Evolutionary conservation across 1,284 basidiomycete species (phyloP).

Genomic region (Sparassis latifolia): DNA sequence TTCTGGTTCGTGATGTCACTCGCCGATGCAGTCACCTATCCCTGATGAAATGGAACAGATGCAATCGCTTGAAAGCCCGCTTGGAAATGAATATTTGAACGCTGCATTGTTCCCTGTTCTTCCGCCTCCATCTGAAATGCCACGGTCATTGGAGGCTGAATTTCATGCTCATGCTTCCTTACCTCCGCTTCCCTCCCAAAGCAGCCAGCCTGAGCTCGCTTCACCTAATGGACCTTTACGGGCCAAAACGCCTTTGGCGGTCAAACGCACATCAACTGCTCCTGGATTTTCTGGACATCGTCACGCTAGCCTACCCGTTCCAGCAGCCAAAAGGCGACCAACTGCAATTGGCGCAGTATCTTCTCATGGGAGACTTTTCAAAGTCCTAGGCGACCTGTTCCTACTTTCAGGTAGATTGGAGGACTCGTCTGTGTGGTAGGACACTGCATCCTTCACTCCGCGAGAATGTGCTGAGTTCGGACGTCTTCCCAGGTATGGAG

Average conservation of each 20-base stretch:
- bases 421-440: constrained; percentile 77
- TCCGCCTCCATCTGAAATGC: constrained; percentile 54
- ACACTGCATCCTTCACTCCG: neutral
- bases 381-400: constrained; percentile 86
- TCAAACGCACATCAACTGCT: constrained; percentile 51
- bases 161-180: constrained; percentile 33
- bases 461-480: constrained; percentile 1
- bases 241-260: constrained; percentile 31
- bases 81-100: constrained; percentile 74
- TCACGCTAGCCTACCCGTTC: constrained; percentile 39
- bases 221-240: constrained; percentile 31
- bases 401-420: constrained; percentile 74
- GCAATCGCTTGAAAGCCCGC: constrained; percentile 58
- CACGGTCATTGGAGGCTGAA: constrained; percentile 43
- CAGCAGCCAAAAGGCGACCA: constrained; percentile 49
- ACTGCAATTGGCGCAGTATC: constrained; percentile 62
- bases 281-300: constrained; percentile 30
- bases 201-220: constrained; percentile 53
- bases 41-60: constrained; percentile 32
- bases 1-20: constrained; percentile 45
- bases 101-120: constrained; percentile 53
- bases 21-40: no score
- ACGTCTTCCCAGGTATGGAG: constrained; percentile 63
- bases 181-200: constrained; percentile 39
- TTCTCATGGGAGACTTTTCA: constrained; percentile 75